Percentiles rank a stretch among this genome's conserved stretches.
These are phyloP conservation scores for Flaveria bidentis DNA, from an alignment of 129 eudicot genomes.

Conservation along the genomic window DNA sequence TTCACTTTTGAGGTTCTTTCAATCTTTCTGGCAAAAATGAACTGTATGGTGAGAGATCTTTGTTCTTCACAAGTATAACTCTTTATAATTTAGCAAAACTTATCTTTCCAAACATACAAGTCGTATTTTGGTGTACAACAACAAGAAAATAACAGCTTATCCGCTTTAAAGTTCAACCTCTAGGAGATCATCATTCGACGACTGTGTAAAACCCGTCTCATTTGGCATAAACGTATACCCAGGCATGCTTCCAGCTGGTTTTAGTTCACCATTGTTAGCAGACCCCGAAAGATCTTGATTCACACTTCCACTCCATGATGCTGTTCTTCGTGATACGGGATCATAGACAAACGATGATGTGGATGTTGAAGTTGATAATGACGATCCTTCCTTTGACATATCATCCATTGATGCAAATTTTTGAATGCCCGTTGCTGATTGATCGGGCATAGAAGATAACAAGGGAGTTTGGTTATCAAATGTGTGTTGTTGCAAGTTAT, in stretches of 20 bases:
- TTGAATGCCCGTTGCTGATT: conserved; percentile 43
- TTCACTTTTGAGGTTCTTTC: neutral
- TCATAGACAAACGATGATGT: conserved; percentile 22
- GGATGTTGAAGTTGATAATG: conserved; percentile 22
- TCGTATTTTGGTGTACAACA: conserved; percentile 28
- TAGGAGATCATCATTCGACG: conserved; percentile 67
- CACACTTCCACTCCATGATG: conserved; percentile 78
- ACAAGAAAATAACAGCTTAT: neutral
- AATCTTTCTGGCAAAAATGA: conserved; percentile 32
- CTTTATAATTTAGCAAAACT: conserved; percentile 39
- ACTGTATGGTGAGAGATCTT: conserved; percentile 39
- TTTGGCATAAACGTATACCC: conserved; percentile 39
- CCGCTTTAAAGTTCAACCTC: conserved; percentile 67
- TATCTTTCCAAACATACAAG: conserved; percentile 34
- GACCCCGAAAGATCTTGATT: conserved; percentile 42
- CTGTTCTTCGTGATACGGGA: conserved; percentile 61
- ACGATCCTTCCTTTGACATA: conserved; percentile 44
- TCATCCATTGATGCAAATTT: conserved; percentile 63
- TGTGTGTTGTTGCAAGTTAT: conserved; percentile 33
- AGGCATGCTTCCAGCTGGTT: conserved; percentile 57
- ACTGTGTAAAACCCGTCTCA: conserved; percentile 33
- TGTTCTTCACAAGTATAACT: conserved; percentile 27
- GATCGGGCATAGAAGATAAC: conserved; percentile 33
- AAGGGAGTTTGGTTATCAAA: conserved; percentile 30
- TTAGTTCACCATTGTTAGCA: conserved; percentile 27